Conservation (phyloP, 2,329 filamentous ascomycete species). For the Neofusicoccum laricinum region DNA sequence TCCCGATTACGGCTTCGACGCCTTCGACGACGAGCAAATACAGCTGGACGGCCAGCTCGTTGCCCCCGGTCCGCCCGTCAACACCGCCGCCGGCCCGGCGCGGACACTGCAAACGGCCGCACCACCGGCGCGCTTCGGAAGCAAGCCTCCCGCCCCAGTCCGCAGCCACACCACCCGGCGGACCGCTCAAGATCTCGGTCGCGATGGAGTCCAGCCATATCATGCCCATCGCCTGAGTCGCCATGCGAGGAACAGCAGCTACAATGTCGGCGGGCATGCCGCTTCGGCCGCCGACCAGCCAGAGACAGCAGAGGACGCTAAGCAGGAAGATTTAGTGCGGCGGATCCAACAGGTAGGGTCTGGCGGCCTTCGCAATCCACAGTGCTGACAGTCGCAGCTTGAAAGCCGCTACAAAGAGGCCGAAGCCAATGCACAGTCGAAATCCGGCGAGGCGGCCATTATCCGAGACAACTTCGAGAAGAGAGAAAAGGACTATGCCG, state of each 20-base stretch:
- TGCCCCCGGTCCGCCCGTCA: not conserved
- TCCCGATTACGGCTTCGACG: constrained; percentile 38
- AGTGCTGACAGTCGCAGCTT: constrained; percentile 1
- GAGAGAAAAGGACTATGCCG: constrained; percentile 59
- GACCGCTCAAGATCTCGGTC: not conserved
- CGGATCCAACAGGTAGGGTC: not conserved
- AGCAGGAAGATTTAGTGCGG: constrained; percentile 32
- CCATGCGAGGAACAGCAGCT: not conserved
- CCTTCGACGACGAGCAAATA: constrained; percentile 32
- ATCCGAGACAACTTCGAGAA: constrained; percentile 69
- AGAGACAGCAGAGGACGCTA: not conserved
- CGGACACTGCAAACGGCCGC: too few relatives aligned
- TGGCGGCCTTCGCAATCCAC: not conserved
- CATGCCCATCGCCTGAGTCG: not conserved
- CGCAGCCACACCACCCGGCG: not conserved
- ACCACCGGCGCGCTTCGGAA: not conserved
- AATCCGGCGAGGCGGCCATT: constrained; percentile 69
- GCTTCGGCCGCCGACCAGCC: not conserved
- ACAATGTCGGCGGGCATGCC: not conserved
- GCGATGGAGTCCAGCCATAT: not conserved
- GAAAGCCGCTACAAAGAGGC: constrained; percentile 30
- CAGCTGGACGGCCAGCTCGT: constrained; percentile 39
- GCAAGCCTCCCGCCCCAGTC: not conserved
- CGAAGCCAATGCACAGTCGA: constrained; percentile 35
- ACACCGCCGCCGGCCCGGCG: not conserved